These are phyloP conservation scores for Eruca vesicaria DNA, from an alignment of 441 rosid species.

Conservation along the genomic window DNA sequence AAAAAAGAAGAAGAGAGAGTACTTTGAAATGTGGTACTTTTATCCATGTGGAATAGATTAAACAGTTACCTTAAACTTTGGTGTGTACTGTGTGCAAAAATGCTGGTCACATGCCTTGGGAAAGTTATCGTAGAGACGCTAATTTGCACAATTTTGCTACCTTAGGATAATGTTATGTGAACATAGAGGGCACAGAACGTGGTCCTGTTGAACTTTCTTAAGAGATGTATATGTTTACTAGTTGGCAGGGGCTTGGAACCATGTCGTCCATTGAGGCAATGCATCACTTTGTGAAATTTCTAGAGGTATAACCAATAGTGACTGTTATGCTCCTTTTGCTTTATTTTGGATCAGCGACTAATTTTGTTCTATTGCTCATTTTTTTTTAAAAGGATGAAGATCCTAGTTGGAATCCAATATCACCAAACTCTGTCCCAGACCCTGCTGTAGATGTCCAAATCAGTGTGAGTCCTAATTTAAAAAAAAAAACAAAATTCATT, in stretches of 20 bases:
- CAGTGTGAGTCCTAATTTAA: slow-evolving; percentile 51
- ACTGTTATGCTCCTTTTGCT: neutral
- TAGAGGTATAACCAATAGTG: slow-evolving; percentile 58
- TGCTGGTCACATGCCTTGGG: too few species aligned
- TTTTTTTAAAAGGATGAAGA: slow-evolving; percentile 67
- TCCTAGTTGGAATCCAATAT: slow-evolving; percentile 84
- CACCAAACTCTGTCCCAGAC: slow-evolving; percentile 54
- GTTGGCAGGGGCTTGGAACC: slow-evolving; percentile 89
- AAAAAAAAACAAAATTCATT: neutral
- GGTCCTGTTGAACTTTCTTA: neutral
- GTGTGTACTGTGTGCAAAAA: too few species aligned
- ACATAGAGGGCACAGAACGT: neutral
- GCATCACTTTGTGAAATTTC: slow-evolving; percentile 94
- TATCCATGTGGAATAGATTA: neutral
- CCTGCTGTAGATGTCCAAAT: slow-evolving; percentile 56
- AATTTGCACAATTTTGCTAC: neutral
- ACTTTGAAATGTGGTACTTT: too few species aligned
- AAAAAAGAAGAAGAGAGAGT: too few species aligned
- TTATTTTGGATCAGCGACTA: neutral
- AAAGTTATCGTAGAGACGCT: too few species aligned
- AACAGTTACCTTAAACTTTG: too few species aligned
- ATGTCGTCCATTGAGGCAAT: slow-evolving; percentile 86
- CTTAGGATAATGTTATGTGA: neutral
- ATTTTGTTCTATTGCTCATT: neutral
- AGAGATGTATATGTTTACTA: slow-evolving; percentile 36